phyloP scores from a whole-genome alignment of 306 rosid genomes.

The Macrotyloma uniflorum region DNA sequence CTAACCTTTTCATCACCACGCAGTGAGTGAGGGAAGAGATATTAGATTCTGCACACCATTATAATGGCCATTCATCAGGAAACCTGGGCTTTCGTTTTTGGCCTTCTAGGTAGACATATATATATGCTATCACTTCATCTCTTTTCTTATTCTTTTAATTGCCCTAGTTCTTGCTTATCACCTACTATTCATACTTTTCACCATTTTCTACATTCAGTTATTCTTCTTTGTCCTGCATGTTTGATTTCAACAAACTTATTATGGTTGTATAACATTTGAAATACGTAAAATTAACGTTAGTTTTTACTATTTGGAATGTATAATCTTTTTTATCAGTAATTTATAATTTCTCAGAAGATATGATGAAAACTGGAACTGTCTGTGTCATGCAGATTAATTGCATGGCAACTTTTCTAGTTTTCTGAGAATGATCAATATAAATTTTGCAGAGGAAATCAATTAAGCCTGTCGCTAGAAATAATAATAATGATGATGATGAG shows the following conservation, averaged over 20 bases:
- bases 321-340: background rate
- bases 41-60: background rate
- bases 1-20: background rate
- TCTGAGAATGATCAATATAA: background rate
- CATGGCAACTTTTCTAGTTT: constrained; percentile 10
- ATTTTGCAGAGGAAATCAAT: background rate
- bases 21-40: background rate
- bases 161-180: background rate
- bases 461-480: background rate
- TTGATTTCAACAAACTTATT: background rate
- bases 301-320: background rate
- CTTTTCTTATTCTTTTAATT: background rate
- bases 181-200: background rate
- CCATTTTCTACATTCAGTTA: background rate
- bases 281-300: background rate
- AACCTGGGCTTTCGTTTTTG: constrained; percentile 58
- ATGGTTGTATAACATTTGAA: background rate
- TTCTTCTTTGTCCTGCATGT: background rate
- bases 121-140: background rate
- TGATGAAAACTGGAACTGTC: background rate
- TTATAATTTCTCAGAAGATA: background rate
- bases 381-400: constrained; percentile 25
- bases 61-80: constrained; percentile 56
- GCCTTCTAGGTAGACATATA: constrained; percentile 67
- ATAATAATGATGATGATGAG: background rate